Percentiles rank a stretch among this genome's conserved stretches.
phyloP scores from a whole-genome alignment of 2,329 filamentous ascomycete species.

The Botrytis sinoallii region DNA sequence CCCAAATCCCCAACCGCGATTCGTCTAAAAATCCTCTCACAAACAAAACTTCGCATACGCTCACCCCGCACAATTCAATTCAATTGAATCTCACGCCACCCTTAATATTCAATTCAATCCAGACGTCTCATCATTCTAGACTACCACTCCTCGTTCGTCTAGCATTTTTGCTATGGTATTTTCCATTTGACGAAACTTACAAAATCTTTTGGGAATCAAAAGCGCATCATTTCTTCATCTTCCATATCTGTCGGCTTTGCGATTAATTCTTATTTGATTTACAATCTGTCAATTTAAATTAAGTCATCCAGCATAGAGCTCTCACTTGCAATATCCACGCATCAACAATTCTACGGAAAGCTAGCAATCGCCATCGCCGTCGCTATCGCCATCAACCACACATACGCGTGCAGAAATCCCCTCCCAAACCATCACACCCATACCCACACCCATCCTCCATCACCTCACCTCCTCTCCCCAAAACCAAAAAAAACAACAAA shows the following conservation, averaged over 20 bases:
- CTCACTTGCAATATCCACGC: accelerated
- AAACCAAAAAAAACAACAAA: not conserved
- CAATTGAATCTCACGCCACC: not conserved
- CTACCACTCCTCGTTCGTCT: not conserved
- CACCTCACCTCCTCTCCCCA: too few species aligned
- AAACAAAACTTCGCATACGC: not conserved
- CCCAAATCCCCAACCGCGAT: not conserved
- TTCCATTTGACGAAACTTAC: not conserved
- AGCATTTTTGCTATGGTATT: not conserved
- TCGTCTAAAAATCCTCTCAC: not conserved
- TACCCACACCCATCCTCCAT: not conserved
- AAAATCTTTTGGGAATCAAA: not conserved
- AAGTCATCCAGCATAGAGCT: accelerated
- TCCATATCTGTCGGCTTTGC: too few species aligned
- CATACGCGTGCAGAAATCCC: accelerated
- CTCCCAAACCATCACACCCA: not conserved
- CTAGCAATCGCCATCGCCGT: not conserved
- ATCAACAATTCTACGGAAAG: not conserved
- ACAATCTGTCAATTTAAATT: too few species aligned
- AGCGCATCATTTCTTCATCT: not conserved
- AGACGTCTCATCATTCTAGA: not conserved
- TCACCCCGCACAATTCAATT: not conserved
- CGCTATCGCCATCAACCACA: not conserved
- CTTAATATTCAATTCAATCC: not conserved
- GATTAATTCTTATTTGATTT: too few species aligned